These are phyloP conservation scores for Mycena belliarum DNA, from an alignment of 768 basidiomycete species.

Conservation along the genomic window DNA sequence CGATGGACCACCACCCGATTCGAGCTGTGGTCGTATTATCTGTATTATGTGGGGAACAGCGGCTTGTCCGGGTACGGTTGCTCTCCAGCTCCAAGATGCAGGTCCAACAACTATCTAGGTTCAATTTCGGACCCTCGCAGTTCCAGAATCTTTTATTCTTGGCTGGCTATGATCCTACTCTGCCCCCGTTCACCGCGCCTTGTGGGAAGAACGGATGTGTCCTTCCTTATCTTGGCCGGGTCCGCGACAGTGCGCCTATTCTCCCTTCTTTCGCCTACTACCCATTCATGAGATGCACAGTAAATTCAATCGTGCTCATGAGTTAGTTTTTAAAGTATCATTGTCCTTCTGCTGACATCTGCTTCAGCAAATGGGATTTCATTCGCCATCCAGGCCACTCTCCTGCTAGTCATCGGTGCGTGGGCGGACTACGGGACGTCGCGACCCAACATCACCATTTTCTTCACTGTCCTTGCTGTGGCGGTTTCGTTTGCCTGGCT, in stretches of 20 bases:
- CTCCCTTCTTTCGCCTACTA: not conserved
- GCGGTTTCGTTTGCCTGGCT: slow-evolving; percentile 79
- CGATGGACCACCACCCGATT: slow-evolving; percentile 43
- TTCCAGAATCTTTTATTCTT: slow-evolving; percentile 74
- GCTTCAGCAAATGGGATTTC: slow-evolving; percentile 66
- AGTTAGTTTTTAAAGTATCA: slow-evolving; percentile 25
- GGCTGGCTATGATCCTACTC: slow-evolving; percentile 71
- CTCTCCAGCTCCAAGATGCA: slow-evolving; percentile 36
- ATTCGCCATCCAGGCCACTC: slow-evolving; percentile 71
- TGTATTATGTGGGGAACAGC: slow-evolving; percentile 67
- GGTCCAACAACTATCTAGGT: slow-evolving; percentile 23
- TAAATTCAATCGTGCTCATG: slow-evolving; percentile 76
- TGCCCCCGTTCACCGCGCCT: slow-evolving; percentile 51
- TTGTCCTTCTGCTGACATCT: not conserved
- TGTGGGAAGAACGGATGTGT: slow-evolving; percentile 61
- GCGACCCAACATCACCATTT: slow-evolving; percentile 76
- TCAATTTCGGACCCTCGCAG: slow-evolving; percentile 74
- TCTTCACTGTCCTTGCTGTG: slow-evolving; percentile 67
- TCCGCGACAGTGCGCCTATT: slow-evolving; percentile 56
- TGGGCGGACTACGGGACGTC: slow-evolving; percentile 77
- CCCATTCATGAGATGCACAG: slow-evolving; percentile 31
- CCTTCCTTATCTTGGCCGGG: slow-evolving; percentile 61
- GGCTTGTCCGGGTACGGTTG: slow-evolving; percentile 55
- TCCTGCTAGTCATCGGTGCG: slow-evolving; percentile 67
- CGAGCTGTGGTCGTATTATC: slow-evolving; percentile 62